Base-by-base conservation (phyloP, 2,329 filamentous ascomycete genomes). In the Phoma sp. region DNA sequence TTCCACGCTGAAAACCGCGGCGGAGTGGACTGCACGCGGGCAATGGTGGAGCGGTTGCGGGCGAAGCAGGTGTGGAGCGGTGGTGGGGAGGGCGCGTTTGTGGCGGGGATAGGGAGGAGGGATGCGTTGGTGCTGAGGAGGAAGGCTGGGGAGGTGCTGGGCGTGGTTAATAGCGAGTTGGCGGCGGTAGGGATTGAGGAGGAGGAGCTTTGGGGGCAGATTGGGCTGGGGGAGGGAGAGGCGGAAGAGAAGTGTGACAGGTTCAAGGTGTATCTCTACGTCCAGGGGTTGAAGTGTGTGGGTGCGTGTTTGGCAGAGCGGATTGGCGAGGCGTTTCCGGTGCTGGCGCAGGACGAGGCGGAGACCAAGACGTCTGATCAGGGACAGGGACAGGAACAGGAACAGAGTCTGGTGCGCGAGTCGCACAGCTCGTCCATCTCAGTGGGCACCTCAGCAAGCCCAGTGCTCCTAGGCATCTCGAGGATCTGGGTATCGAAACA, bases 401-500 rank as follows among this genome's bases (percentile, higher is more conserved):
- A 65, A 57, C 23, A 54, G 57, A 57, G 24, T 39, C 50, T 23
- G 2, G 36, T 51, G 42, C 55, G 30, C 27, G 62, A 61, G 32
- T 32, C 36, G 22, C 58, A 66, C 25, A 67, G 66, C 57, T 73
- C 72, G 22, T 71, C 70, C 30, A 68, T 84, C 52, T 79, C 77
- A 2, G 73, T 80, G 32, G 75, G 76, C 46, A 71, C 75, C 24
- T 72, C 76, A 40, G 61, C 75, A 4, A 57, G 78, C 24, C 72
- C 78, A 2, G 84, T 82, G 2, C 75, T 82, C n/a, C 77, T 88
- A 48, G 84, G 85, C 14, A 81, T 89, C 24, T 86, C 86, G 23
- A 80, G 86, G 27, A 85, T 89, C 60, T 89, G 86, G 86, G 86
- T 84, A 0, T 84, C 82, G 7, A 79, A 77, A 5, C 77, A 79